Percentiles rank a stretch among this genome's conserved stretches.
Evolutionary conservation across 345 rosid genomes (phyloP).

Genomic region (Erodium maritimum): DNA sequence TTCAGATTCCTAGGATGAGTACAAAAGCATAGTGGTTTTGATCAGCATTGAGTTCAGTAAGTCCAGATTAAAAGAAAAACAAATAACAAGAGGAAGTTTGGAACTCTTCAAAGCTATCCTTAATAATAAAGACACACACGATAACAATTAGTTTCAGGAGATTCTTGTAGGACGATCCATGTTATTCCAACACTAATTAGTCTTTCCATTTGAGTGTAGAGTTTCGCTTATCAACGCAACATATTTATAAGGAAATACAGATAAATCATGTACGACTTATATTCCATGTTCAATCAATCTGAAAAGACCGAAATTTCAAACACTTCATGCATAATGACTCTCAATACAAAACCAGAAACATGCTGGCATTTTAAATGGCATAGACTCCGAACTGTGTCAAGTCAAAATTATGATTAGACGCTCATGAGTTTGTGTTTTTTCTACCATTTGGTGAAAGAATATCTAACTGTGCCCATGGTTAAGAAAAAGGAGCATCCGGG

Average conservation of each 20-base stretch:
- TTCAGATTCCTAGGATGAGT: no score
- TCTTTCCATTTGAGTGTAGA: neutral
- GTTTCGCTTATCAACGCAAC: neutral
- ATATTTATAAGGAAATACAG: neutral
- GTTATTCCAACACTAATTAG: neutral
- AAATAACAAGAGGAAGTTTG: no score
- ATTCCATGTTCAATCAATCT: neutral
- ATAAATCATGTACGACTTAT: neutral
- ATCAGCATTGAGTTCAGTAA: no score
- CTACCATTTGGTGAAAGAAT: no score
- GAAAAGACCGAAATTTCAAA: neutral
- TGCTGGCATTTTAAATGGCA: neutral
- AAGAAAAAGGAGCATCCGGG: no score
- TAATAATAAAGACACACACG: neutral
- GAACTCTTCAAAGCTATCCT: no score
- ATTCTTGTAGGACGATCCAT: neutral
- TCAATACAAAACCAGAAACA: neutral
- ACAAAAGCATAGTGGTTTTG: no score
- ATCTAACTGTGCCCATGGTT: no score
- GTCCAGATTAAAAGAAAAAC: no score
- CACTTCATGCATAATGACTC: neutral
- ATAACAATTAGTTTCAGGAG: neutral
- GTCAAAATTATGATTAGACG: neutral
- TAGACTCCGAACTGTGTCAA: neutral
- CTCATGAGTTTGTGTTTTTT: neutral